Percentiles rank a stretch among this genome's conserved stretches.
These are phyloP conservation scores for Hemileccinum impolitum DNA, from an alignment of 768 basidiomycete species.

Conservation along the genomic window DNA sequence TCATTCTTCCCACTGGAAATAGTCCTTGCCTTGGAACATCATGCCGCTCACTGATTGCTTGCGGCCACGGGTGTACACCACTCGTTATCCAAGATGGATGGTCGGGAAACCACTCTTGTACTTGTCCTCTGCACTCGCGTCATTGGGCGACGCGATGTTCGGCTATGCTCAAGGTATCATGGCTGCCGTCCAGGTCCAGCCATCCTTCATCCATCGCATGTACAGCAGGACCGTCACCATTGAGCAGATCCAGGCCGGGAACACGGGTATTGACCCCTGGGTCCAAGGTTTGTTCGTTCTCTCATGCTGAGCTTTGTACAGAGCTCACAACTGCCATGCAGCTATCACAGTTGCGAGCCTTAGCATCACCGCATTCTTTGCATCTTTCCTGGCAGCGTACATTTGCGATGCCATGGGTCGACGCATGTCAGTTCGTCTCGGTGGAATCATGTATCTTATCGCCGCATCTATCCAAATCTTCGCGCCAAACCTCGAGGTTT, in stretches of 20 bases:
- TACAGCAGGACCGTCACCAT: conserved; percentile 44
- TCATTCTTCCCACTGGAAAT: background rate
- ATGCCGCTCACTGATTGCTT: conserved; percentile 29
- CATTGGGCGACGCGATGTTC: conserved; percentile 55
- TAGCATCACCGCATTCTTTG: conserved; percentile 47
- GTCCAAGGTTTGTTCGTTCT: conserved; percentile 37
- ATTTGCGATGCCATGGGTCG: conserved; percentile 51
- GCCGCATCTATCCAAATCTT: conserved; percentile 50
- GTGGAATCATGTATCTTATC: conserved; percentile 46
- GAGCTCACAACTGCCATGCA: conserved; percentile 11
- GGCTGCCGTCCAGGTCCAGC: conserved; percentile 49
- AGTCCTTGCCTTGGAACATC: conserved; percentile 10
- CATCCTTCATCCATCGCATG: conserved; percentile 48
- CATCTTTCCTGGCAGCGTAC: conserved; percentile 45
- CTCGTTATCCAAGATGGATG: conserved; percentile 52
- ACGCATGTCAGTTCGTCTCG: conserved; percentile 48
- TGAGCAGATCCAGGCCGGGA: conserved; percentile 40
- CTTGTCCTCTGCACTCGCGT: conserved; percentile 49
- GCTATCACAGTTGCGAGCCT: conserved; percentile 49
- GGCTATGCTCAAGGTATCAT: conserved; percentile 54
- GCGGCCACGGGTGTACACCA: conserved; percentile 38
- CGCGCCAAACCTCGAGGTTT: conserved; percentile 40
- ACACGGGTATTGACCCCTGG: conserved; percentile 44
- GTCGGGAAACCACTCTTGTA: conserved; percentile 48
- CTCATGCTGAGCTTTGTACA: background rate